Percentiles rank a stretch among this genome's conserved stretches.
Evolutionary conservation across 1,284 basidiomycete species (phyloP).

Genomic region (Psilocybe mexicana): DNA sequence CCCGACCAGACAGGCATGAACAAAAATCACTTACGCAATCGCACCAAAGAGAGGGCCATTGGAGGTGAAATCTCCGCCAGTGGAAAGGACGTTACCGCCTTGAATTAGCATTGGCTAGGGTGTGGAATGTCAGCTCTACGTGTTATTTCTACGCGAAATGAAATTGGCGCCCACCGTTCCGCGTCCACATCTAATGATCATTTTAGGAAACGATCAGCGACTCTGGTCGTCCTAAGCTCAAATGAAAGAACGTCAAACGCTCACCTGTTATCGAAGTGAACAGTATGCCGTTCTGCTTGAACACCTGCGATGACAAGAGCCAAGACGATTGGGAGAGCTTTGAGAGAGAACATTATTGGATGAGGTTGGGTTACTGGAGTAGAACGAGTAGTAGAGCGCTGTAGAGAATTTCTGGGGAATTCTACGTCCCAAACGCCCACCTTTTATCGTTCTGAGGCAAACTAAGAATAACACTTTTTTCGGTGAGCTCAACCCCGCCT

Average conservation of each 20-base stretch:
- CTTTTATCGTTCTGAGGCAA: too few relatives aligned
- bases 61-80: conserved; percentile 32
- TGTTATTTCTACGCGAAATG: neutral
- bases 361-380: too few relatives aligned
- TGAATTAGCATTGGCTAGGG: conserved; percentile 30
- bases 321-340: conserved; percentile 4
- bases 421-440: too few relatives aligned
- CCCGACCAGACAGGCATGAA: neutral
- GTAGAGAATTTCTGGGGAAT: too few relatives aligned
- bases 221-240: neutral
- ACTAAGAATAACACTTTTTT: too few relatives aligned
- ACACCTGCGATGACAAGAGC: conserved; percentile 7
- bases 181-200: neutral
- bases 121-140: neutral
- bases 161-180: conserved; percentile 1
- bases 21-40: conserved; percentile 34
- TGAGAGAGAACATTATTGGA: conserved; percentile 6
- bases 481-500: too few relatives aligned
- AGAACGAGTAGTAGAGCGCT: too few relatives aligned
- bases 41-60: conserved; percentile 36
- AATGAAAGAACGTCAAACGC: neutral
- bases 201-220: neutral
- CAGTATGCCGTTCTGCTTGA: conserved; percentile 16
- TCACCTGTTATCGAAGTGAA: conserved; percentile 17
- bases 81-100: conserved; percentile 30